Base-by-base conservation (phyloP, 1,139 yeast species). In the Blastobotrys illinoisensis region DNA sequence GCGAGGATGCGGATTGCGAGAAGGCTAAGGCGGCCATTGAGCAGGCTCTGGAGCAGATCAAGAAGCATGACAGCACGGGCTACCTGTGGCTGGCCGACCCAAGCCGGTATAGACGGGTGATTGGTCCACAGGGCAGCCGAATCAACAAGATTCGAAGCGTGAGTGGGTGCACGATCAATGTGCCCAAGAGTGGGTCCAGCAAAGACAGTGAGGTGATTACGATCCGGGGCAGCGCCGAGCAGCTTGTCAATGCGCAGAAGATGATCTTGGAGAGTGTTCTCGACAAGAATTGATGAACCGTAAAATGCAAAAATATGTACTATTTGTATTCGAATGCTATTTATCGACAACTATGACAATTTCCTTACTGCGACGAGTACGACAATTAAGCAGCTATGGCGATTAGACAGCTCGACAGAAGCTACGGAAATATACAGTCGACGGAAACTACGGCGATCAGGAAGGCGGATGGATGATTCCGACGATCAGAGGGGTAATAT, bases 101-200 rank as follows among this genome's bases (percentile, higher is more conserved):
- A n/a, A 65, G 69, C 40, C 68, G 70, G 50, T 79, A 80, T 64
- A 79, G 86, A 56, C 79, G 78, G 69, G 76, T 88, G 51, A 79
- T 89, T 62, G 97, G 97, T 5, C 83, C 89, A 20, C 85, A 81
- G 63, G 97, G 97, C 49, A 71, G 83, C 40, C 83, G 80, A 61
- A 78, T 88, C 64, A 82, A 79, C 64, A 74, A 74, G 60, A 79
- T 88, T 57, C 82, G 95, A 71, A 74, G 74, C 46, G 74, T 78
- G 58, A 74, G 86, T 19, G 82, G 79, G 46, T 77, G 86, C 52
- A 77, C 80, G 58, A 80, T 88, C 61, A 77, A 77, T 53, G 81
- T 87, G 55, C 95, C 95, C 60, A 81, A 82, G 71, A 71, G 75
- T 44, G 72, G 69, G 54, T 86, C 83, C 59, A 75, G 77, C 60